phyloP scores from a whole-genome alignment of 768 basidiomycete species.

The Panus rudis region DNA sequence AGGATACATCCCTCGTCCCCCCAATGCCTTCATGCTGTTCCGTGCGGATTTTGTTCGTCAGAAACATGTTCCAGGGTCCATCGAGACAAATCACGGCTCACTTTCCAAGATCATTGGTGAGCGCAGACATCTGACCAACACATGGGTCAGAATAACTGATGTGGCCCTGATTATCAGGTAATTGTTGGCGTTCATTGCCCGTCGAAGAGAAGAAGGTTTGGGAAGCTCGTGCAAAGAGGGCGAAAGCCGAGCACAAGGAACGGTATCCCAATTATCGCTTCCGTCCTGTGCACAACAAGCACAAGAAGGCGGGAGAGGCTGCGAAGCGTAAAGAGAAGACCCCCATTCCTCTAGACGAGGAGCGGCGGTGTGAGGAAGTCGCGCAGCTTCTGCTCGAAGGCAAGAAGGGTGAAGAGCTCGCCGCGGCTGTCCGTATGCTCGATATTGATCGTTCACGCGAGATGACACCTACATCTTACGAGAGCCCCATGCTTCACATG shows the following conservation, averaged over 20 bases:
- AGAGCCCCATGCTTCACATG: conserved; percentile 20
- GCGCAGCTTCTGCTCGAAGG: conserved; percentile 59
- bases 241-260: conserved; percentile 65
- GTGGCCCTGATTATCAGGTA: conserved; percentile 22
- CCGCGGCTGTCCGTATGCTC: conserved; percentile 48
- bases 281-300: conserved; percentile 39
- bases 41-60: conserved; percentile 54
- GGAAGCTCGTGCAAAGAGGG: conserved; percentile 67
- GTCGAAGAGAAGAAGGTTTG: conserved; percentile 65
- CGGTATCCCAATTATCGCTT: conserved; percentile 61
- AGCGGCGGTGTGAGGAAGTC: conserved; percentile 41
- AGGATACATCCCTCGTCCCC: conserved; percentile 66
- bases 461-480: conserved; percentile 5
- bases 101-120: conserved; percentile 42
- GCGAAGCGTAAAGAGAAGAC: conserved; percentile 28
- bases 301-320: conserved; percentile 27
- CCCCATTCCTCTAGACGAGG: conserved; percentile 19
- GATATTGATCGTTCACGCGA: conserved; percentile 27
- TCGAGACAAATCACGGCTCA: conserved; percentile 43
- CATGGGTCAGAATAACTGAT: conserved; percentile 3
- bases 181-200: conserved; percentile 63
- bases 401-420: conserved; percentile 64
- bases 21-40: conserved; percentile 85
- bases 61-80: conserved; percentile 43
- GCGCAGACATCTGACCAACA: not conserved